A percentile compares a stretch with the other conserved stretches of the same genome.
These are phyloP conservation scores for Alternaria dauci DNA, from an alignment of 2,329 filamentous ascomycete species.

Conservation along the genomic window DNA sequence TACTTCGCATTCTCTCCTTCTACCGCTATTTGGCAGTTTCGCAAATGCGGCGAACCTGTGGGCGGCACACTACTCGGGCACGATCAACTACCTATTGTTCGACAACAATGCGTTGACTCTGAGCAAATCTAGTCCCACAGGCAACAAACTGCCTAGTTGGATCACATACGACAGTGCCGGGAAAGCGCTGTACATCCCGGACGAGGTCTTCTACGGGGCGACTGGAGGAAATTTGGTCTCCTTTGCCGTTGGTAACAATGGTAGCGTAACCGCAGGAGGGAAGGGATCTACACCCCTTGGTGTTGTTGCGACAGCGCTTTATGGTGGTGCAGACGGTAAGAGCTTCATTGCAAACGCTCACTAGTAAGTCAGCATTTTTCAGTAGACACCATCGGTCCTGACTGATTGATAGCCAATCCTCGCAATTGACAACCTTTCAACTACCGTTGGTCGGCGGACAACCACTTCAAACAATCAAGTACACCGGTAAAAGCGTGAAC, in stretches of 20 bases:
- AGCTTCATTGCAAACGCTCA: constrained; percentile 45
- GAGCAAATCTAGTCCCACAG: constrained; percentile 27
- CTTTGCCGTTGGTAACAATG: constrained; percentile 37
- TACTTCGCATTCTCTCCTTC: constrained; percentile 28
- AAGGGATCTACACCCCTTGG: constrained; percentile 37
- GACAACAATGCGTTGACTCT: constrained; percentile 33
- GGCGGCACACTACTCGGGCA: constrained; percentile 44
- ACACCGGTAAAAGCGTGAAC: constrained; percentile 53
- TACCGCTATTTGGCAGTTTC: constrained; percentile 37
- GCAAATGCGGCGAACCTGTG: constrained; percentile 40
- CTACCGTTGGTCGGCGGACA: constrained; percentile 42
- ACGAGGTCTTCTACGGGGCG: constrained; percentile 34
- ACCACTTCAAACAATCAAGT: constrained; percentile 42
- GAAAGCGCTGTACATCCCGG: constrained; percentile 39
- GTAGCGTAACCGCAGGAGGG: constrained; percentile 31
- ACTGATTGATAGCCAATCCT: constrained; percentile 34
- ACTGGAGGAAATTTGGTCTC: constrained; percentile 33
- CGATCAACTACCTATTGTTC: constrained; percentile 40
- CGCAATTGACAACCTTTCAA: constrained; percentile 47
- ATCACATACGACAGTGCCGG: constrained; percentile 40
- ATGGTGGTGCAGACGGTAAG: constrained; percentile 41
- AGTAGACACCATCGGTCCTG: neutral
- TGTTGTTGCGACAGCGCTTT: constrained; percentile 38
- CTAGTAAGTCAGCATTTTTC: constrained; percentile 30
- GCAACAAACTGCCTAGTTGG: constrained; percentile 42